phyloP scores from a whole-genome alignment of 2,329 filamentous ascomycete genomes.

The Mariannaea sp. region DNA sequence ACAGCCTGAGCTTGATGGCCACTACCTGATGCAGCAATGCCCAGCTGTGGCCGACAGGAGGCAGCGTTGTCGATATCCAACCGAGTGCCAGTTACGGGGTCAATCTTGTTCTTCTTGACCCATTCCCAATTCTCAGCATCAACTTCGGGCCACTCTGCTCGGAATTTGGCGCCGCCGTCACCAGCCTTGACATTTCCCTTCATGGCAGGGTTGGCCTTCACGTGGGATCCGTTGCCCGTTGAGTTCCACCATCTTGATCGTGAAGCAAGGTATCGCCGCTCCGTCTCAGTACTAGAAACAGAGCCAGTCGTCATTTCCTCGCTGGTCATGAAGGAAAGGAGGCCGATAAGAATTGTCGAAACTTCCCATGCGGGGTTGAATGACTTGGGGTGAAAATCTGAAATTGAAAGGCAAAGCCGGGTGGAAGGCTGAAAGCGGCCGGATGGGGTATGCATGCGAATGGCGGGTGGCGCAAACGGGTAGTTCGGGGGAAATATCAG shows the following conservation, averaged over 20 bases:
- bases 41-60: slow-evolving; percentile 57
- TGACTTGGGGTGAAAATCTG: slow-evolving; percentile 95
- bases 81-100: slow-evolving; percentile 73
- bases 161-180: slow-evolving; percentile 90
- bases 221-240: slow-evolving; percentile 81
- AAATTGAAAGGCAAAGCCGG: slow-evolving; percentile 91
- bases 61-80: slow-evolving; percentile 53
- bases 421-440: slow-evolving; percentile 94
- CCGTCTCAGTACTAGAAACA: slow-evolving; percentile 74
- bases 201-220: slow-evolving; percentile 55
- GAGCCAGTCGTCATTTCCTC: slow-evolving; percentile 98
- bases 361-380: slow-evolving; percentile 99
- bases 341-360: slow-evolving; percentile 90
- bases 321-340: slow-evolving; percentile 96
- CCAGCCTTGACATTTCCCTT: slow-evolving; percentile 88
- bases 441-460: slow-evolving; percentile 97
- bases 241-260: slow-evolving; percentile 95
- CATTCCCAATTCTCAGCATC: slow-evolving; percentile 90
- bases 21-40: slow-evolving; percentile 62
- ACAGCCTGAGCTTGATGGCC: slow-evolving; percentile 69
- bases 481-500: slow-evolving; percentile 95
- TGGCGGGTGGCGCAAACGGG: slow-evolving; percentile 94
- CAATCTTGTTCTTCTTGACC: slow-evolving; percentile 84
- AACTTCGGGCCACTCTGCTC: slow-evolving; percentile 84
- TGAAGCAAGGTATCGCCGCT: slow-evolving; percentile 77